Base-by-base conservation (phyloP, 371 early-diverging fungal genomes). In the Mortierella sp. region DNA sequence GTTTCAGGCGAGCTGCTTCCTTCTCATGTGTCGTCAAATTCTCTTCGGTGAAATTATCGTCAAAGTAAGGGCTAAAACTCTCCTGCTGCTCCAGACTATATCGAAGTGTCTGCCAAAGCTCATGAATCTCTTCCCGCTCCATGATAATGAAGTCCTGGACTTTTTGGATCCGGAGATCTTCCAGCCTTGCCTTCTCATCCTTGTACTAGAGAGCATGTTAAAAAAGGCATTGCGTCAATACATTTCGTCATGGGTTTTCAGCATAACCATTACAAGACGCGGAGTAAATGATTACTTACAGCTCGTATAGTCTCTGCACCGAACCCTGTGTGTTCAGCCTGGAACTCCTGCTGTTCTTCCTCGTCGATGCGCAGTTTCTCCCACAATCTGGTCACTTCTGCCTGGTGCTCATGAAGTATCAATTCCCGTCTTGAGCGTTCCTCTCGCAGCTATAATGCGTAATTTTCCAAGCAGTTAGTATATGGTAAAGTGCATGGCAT, bases 61-160 rank as follows among this genome's bases (percentile, higher is more conserved):
- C 76, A 72, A 75, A 72, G 50, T 80, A 42, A 0, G 83, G 83
- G 11, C 71, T 28, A 45, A 86, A 86, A 13, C 55, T 75, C 60
- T 86, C 74, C 4, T 80, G 80, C 44, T 86, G 80, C 26, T 82
- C 80, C 16, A 38, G 21, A 28, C 80, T 72, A 71, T 82, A 86
- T 48, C 78, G 80, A 19, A 86, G 58, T 31, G 55, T 75, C 21
- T 82, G 80, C 87, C 87, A 86, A 14, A 86, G 74, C n/a, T 82
- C 79, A 54, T 73, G 65, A 19, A 86, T 34, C 10, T 45, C 55
- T 26, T 80, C 73, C 48, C 87, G 77, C 28, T 86, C 87, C 34
- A 77, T 76, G 71, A 54, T 24, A 50, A 86, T 82, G 44, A 86
- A 80, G 31, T 82, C 87, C 54, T 80, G 70, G 11, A 86, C 54